Evolutionary conservation across 2,329 filamentous ascomycete species (phyloP), one percentile per base, ranked within the genome.

Genomic region (Exserohilum turcica): DNA sequence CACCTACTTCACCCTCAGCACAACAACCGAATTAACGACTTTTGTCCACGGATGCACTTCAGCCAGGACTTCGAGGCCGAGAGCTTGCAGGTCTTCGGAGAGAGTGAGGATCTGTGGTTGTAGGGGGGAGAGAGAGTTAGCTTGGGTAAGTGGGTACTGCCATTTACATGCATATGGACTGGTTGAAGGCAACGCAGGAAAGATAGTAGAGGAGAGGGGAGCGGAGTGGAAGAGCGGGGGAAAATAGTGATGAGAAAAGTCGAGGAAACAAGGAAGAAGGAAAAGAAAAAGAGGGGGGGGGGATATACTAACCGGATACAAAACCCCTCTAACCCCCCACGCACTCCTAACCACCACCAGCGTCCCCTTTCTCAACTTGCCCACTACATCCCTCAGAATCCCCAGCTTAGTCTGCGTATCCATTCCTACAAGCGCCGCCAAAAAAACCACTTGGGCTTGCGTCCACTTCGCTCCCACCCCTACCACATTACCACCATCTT

Each of bases 241-340:
- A n/a, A n/a, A n/a, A n/a, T n/a, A n/a, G n/a, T n/a, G n/a, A n/a
- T n/a, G n/a, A n/a, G n/a, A n/a, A n/a, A n/a, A n/a, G n/a, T n/a
- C n/a, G n/a, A n/a, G n/a, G n/a, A n/a, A n/a, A n/a, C n/a, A n/a
- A n/a, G n/a, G n/a, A n/a, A n/a, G n/a, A n/a, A n/a, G n/a, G n/a
- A n/a, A n/a, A n/a, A n/a, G n/a, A n/a, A n/a, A n/a, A n/a, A n/a
- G n/a, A n/a, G n/a, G n/a, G n/a, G n/a, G n/a, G n/a, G n/a, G n/a
- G n/a, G n/a, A n/a, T n/a, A n/a, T n/a, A 67, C 74, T 62, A 61
- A 80, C 78, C 19, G 79, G 78, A 70, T 83, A 83, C 54, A 82
- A 59, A 24, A 80, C 70, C 1, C 67, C 71, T 36, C 80, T 70
- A 50, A 82, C 56, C 0, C 78, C 76, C 62, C 74, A 71, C 6